Percentiles rank a stretch among this genome's conserved stretches.
Evolutionary conservation across 1,139 yeast species (phyloP).

Genomic region (Meyerozyma elateridarum): DNA sequence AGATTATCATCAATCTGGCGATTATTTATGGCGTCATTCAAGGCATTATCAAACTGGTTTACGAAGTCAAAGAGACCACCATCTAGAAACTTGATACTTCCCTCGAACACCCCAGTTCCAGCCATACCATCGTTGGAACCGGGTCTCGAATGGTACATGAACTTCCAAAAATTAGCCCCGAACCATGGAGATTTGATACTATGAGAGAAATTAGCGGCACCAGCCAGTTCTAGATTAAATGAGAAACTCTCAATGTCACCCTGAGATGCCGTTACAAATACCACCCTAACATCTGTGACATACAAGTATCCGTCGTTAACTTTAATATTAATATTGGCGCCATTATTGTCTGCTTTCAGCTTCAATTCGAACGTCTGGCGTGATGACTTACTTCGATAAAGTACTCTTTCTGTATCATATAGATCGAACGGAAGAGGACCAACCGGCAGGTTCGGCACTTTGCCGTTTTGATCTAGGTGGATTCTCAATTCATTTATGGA

Average conservation of each 20-base stretch:
- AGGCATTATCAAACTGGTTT: slow-evolving; percentile 21
- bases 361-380: not conserved
- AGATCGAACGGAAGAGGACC: slow-evolving; percentile 1
- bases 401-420: not conserved
- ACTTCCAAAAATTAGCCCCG: slow-evolving; percentile 49
- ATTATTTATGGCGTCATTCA: slow-evolving; percentile 32
- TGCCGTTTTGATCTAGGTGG: too few relatives aligned
- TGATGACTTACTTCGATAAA: not conserved
- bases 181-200: slow-evolving; percentile 49
- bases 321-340: slow-evolving; percentile 17
- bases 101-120: slow-evolving; percentile 29
- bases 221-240: slow-evolving; percentile 22
- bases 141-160: slow-evolving; percentile 32
- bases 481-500: too few relatives aligned
- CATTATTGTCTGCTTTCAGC: not conserved
- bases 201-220: slow-evolving; percentile 25
- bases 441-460: too few relatives aligned
- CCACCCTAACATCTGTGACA: slow-evolving; percentile 32
- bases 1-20: slow-evolving; percentile 41
- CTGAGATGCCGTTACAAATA: slow-evolving; percentile 30
- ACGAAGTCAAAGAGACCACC: slow-evolving; percentile 46
- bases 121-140: slow-evolving; percentile 9
- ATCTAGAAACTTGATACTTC: slow-evolving; percentile 37
- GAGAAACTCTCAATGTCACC: slow-evolving; percentile 39
- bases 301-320: slow-evolving; percentile 33